Evolutionary conservation across 495 filamentous ascomycete genomes (phyloP).

Genomic region (Aspergillus saccharolyticus): DNA sequence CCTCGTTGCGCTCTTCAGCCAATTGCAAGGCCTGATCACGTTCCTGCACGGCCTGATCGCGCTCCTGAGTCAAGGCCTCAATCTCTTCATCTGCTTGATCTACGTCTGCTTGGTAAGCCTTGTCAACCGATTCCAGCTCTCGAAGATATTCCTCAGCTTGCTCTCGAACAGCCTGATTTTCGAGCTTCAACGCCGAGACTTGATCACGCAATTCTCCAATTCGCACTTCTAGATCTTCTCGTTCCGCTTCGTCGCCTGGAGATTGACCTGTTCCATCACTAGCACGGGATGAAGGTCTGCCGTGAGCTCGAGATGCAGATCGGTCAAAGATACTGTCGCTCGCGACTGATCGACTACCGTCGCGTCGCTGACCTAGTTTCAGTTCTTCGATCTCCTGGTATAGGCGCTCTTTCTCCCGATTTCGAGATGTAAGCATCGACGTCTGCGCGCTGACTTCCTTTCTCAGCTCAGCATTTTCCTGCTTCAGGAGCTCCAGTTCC

Average conservation of each 20-base stretch:
- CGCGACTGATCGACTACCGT: conserved; percentile 57
- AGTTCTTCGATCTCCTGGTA: conserved; percentile 97
- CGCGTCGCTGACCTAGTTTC: conserved; percentile 76
- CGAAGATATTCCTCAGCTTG: conserved; percentile 65
- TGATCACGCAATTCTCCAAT: conserved; percentile 81
- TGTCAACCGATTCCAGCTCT: conserved; percentile 60
- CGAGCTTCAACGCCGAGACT: conserved; percentile 74
- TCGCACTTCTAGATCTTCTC: conserved; percentile 79
- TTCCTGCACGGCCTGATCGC: conserved; percentile 50
- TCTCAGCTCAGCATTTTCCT: conserved; percentile 87
- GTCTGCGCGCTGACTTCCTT: conserved; percentile 93
- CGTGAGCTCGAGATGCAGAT: conserved; percentile 79
- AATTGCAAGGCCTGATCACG: conserved; percentile 78
- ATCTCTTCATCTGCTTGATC: conserved; percentile 74
- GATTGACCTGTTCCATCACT: conserved; percentile 69
- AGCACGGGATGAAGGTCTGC: conserved; percentile 63
- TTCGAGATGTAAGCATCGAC: conserved; percentile 94
- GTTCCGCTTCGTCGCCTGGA: conserved; percentile 69
- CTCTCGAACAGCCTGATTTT: conserved; percentile 73
- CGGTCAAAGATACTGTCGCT: conserved; percentile 91
- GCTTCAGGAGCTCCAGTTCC: conserved; percentile 73
- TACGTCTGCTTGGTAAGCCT: conserved; percentile 68
- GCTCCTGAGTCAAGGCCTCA: conserved; percentile 73
- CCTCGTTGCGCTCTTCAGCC: conserved; percentile 72
- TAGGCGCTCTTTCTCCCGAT: conserved; percentile 87